Conservation (phyloP, 2,329 filamentous ascomycete genomes). For the Neopestalotiopsis rosae region DNA sequence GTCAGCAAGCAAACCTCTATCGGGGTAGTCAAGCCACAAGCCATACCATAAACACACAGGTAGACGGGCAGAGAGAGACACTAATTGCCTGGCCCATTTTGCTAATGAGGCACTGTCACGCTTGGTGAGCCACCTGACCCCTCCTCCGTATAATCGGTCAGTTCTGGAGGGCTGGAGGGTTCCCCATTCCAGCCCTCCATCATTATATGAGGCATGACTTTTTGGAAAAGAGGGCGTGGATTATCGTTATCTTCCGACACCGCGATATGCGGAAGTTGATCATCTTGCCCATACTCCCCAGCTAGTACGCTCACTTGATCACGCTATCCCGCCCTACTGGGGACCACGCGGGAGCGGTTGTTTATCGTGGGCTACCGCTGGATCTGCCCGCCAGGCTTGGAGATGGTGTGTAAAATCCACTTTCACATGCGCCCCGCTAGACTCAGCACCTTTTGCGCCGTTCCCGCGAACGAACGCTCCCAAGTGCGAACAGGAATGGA, state of each 20-base stretch:
- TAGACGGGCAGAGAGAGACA: neutral
- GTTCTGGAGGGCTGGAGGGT: neutral
- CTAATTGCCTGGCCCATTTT: neutral
- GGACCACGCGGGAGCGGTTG: conserved; percentile 28
- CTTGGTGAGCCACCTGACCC: neutral
- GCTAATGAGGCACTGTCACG: neutral
- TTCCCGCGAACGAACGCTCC: neutral
- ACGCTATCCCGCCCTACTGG: conserved; percentile 21
- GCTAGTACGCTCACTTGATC: conserved; percentile 16
- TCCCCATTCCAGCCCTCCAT: neutral
- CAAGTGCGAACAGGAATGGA: neutral
- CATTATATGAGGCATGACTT: neutral
- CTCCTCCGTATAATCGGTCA: neutral
- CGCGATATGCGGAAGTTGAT: neutral
- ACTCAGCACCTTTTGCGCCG: conserved; percentile 10
- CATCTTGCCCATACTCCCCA: neutral
- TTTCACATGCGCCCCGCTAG: conserved; percentile 33
- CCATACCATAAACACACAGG: neutral
- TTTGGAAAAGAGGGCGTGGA: neutral
- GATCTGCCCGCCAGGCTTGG: conserved; percentile 18
- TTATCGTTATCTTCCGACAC: conserved; percentile 7
- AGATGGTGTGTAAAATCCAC: conserved; percentile 31
- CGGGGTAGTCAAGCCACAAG: neutral
- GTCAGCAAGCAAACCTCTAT: neutral
- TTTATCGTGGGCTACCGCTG: conserved; percentile 19